Base-by-base conservation (phyloP, 179 eudicot genomes). In the Vitellaria paradoxa region DNA sequence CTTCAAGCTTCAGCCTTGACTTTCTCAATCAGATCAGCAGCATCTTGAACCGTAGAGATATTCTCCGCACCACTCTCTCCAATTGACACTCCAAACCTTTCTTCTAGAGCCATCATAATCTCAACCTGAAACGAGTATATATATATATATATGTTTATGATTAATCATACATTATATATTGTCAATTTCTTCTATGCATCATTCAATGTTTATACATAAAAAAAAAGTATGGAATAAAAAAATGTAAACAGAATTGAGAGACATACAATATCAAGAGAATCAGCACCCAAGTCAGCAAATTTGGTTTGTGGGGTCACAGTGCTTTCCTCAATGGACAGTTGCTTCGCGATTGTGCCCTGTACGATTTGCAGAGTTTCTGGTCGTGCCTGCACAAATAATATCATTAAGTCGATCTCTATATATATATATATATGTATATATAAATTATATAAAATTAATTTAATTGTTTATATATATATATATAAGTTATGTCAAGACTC, bases 11-110 rank as follows among this genome's bases (percentile, higher is more conserved):
- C 8, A 23, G 45, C 70, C 73, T 80, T 82, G 45, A 82, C 80
- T 80, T 80, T 85, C 81, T 85, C 85, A 61, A 85, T 82, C 67
- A 85, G 71, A 66, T 85, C 82, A 18, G 88, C 84, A 9, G 84
- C 87, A 12, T 84, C 87, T 64, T 81, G 83, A 77, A 85, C 85
- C n/a, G 83, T 80, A 20, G 85, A 57, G 8, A 85, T 77, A 74
- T 71, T 85, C 66, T 71, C 82, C n/a, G 82, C 85, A 14, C 82
- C 81, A 1, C 65, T 76, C 73, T 84, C 85, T 53, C 85, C 85
- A 7, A 82, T 72, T 5, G 88, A 84, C 59, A 84, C 84, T 50
- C 70, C 80, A 59, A 84, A 84, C 21, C 72, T 78, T 72, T 84
- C 84, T 72, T 84, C 87, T 55, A 84, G 53, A 2, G 84, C 80